Evolutionary conservation across 1,284 basidiomycete species (phyloP), one percentile per base, ranked within the genome.

Genomic region (Melanopsichium pennsylvanicum): DNA sequence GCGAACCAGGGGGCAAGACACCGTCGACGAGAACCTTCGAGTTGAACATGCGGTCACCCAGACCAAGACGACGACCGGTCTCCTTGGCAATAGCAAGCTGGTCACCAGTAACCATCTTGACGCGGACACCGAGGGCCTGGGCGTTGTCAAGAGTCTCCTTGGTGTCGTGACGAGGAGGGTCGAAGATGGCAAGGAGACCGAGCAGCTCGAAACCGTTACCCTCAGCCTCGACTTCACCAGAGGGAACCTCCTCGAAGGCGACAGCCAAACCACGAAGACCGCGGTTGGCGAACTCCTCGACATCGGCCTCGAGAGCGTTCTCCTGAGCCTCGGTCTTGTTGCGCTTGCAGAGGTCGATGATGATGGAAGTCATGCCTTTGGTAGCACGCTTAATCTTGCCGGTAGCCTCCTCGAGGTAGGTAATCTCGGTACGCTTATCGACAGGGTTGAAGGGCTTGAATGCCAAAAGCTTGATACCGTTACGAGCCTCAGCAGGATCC

Each of bases 381-480:
- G 95, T 96, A 79, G 93, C 93, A 80, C 93, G 92, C 88, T 95
- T 96, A 76, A 96, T 88, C 84, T 91, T 92, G 84, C 93, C 93
- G 26, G 91, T 87, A 19, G 92, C 87, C 83, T 93, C 89, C 83
- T 97, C 94, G 62, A 88, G 89, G 86, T 97, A 97, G 51, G 95
- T 97, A 81, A 96, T 94, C 85, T 97, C 93, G 63, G 94, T 97
- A 82, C 94, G 92, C 87, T 97, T 97, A 87, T 95, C 93, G 76
- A 95, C 92, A 57, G 95, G 94, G 87, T 97, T 95, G 88, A 97
- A 97, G 18, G 95, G 93, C 86, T 95, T 97, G 88, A 98, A 98
- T 84, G 97, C 93, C 81, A 97, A 86, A 54, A 97, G 88, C 82
- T 91, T 93, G 85, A 97, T 96, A 47, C 93, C 94, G 57, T 86